These are phyloP conservation scores for Plectosphaerella plurivora DNA, from an alignment of 2,329 filamentous ascomycete species.

Conservation along the genomic window DNA sequence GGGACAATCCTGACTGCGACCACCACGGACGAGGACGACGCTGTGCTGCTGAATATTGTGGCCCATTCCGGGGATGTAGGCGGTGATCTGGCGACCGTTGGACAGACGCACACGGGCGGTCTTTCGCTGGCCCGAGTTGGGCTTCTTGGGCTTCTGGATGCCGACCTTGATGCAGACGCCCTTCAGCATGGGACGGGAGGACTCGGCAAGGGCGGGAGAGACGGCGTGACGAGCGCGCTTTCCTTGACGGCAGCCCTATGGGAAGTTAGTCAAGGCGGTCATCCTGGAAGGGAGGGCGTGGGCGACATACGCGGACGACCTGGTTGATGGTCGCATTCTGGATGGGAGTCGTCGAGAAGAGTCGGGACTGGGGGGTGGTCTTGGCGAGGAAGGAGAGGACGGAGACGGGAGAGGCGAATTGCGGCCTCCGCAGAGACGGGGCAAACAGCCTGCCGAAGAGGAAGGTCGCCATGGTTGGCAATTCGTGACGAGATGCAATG, in stretches of 20 bases:
- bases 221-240: conserved; percentile 81
- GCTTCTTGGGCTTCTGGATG: conserved; percentile 95
- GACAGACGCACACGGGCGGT: conserved; percentile 87
- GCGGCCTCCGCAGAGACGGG: conserved; percentile 19
- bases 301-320: conserved; percentile 51
- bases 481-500: neutral
- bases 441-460: conserved; percentile 27
- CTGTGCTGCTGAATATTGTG: conserved; percentile 99
- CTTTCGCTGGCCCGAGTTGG: conserved; percentile 96
- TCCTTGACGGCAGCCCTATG: conserved; percentile 66
- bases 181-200: conserved; percentile 71
- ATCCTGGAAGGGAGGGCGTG: neutral
- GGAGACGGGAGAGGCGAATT: conserved; percentile 10
- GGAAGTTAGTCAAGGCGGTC: neutral
- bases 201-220: conserved; percentile 74
- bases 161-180: conserved; percentile 94
- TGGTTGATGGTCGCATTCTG: conserved; percentile 67
- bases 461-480: conserved; percentile 23
- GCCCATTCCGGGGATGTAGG: conserved; percentile 94
- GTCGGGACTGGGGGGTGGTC: conserved; percentile 21
- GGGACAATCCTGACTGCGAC: conserved; percentile 92
- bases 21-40: conserved; percentile 92
- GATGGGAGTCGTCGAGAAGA: conserved; percentile 55
- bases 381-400: conserved; percentile 12
- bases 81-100: conserved; percentile 80